Evolutionary conservation across 305 asterid species (phyloP).

Genomic region (Striga hermonthica): DNA sequence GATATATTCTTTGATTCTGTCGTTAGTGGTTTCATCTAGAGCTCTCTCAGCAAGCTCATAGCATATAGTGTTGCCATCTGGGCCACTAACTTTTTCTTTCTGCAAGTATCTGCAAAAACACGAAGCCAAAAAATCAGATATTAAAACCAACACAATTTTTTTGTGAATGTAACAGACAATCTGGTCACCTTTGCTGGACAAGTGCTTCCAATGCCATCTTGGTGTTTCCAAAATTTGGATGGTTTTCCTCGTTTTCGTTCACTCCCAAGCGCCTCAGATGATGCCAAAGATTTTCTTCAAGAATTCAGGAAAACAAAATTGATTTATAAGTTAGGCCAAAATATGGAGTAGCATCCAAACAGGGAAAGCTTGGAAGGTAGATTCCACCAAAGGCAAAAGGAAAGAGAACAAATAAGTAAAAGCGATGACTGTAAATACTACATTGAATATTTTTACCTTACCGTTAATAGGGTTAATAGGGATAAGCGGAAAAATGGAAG

Average conservation of each 20-base stretch:
- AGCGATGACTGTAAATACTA: background rate
- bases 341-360: background rate
- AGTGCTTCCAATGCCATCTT: conserved; percentile 66
- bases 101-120: conserved; percentile 60
- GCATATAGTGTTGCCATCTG: conserved; percentile 58
- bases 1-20: conserved; percentile 53
- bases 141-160: conserved; percentile 21
- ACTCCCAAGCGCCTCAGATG: conserved; percentile 82
- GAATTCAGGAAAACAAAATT: conserved; percentile 20
- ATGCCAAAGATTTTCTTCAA: conserved; percentile 77
- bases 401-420: background rate
- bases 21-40: conserved; percentile 50
- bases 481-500: too few relatives aligned
- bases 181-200: conserved; percentile 88
- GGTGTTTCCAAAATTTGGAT: conserved; percentile 53
- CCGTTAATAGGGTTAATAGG: too few relatives aligned
- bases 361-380: background rate
- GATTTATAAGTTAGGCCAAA: conserved; percentile 6
- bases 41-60: conserved; percentile 98
- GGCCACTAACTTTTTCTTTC: conserved; percentile 75
- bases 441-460: background rate
- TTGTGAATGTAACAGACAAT: conserved; percentile 23
- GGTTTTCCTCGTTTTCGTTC: conserved; percentile 65
- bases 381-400: background rate
- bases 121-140: conserved; percentile 27